A percentile compares a stretch with the other conserved stretches of the same genome.
These are phyloP conservation scores for Chamaenerion angustifolium DNA, from an alignment of 345 rosid genomes.

Conservation along the genomic window DNA sequence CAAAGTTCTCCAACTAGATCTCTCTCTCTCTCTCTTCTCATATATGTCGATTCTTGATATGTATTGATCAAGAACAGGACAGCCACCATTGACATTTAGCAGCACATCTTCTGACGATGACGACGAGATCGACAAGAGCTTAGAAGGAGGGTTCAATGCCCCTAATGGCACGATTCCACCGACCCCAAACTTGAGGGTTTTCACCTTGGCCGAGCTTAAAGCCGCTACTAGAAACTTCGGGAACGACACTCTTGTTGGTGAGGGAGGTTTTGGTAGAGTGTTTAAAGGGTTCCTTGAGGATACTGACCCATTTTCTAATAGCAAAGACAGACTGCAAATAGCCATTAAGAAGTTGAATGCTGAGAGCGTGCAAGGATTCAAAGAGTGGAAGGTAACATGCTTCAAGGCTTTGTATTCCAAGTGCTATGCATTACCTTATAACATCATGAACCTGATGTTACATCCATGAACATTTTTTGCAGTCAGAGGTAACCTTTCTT, in stretches of 20 bases:
- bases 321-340: background rate
- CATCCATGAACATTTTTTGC: background rate
- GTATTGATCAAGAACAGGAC: conserved; percentile 6
- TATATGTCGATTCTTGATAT: too few relatives aligned
- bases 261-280: conserved; percentile 7
- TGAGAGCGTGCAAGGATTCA: conserved; percentile 3
- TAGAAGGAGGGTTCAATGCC: too few relatives aligned
- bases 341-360: conserved; percentile 7
- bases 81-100: conserved; percentile 11
- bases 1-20: too few relatives aligned
- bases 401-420: too few relatives aligned
- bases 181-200: background rate
- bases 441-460: too few relatives aligned
- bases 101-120: conserved; percentile 12
- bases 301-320: background rate
- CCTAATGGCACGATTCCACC: too few relatives aligned
- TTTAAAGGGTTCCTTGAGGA: conserved; percentile 6
- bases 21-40: too few relatives aligned
- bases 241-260: background rate
- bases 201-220: conserved; percentile 3
- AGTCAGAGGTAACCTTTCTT: conserved; percentile 2
- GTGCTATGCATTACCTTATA: too few relatives aligned
- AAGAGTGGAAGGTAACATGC: conserved; percentile 9
- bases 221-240: conserved; percentile 4
- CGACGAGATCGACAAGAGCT: conserved; percentile 8